Conservation (phyloP, 768 basidiomycete genomes). For the Coprinopsis sp. region DNA sequence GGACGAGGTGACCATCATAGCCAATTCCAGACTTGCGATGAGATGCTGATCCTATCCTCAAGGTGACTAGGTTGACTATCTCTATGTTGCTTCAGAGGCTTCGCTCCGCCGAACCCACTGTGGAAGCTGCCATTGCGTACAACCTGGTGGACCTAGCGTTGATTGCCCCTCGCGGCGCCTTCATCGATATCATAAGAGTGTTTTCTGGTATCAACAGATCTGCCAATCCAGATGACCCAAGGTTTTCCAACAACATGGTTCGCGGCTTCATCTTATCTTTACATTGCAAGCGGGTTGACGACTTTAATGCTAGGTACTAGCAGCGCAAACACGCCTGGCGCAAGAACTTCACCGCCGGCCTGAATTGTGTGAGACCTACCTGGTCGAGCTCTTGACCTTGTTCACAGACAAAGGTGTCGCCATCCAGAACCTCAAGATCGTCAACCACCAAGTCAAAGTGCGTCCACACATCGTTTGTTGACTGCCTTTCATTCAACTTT, state of each 20-base stretch:
- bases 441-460: conserved; percentile 66
- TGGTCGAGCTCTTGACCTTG: conserved; percentile 78
- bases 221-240: conserved; percentile 83
- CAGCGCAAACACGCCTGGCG: conserved; percentile 87
- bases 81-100: conserved; percentile 91
- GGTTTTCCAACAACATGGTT: conserved; percentile 88
- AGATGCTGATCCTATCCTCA: background rate
- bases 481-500: background rate
- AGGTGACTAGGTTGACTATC: conserved; percentile 83
- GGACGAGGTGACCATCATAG: conserved; percentile 57
- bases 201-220: conserved; percentile 84
- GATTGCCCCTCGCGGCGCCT: conserved; percentile 67
- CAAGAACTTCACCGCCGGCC: conserved; percentile 70
- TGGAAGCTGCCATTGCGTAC: conserved; percentile 88
- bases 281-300: no score
- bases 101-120: conserved; percentile 77
- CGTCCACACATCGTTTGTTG: conserved; percentile 11
- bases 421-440: conserved; percentile 75
- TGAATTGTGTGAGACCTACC: conserved; percentile 74
- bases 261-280: no score
- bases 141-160: conserved; percentile 89
- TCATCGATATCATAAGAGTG: conserved; percentile 77
- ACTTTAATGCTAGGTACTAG: conserved; percentile 76
- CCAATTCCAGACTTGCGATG: background rate
- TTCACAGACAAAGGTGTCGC: conserved; percentile 90